Evolutionary conservation across 2,329 filamentous ascomycete species (phyloP).

Genomic region (Fusarium neocosmosporiellum): DNA sequence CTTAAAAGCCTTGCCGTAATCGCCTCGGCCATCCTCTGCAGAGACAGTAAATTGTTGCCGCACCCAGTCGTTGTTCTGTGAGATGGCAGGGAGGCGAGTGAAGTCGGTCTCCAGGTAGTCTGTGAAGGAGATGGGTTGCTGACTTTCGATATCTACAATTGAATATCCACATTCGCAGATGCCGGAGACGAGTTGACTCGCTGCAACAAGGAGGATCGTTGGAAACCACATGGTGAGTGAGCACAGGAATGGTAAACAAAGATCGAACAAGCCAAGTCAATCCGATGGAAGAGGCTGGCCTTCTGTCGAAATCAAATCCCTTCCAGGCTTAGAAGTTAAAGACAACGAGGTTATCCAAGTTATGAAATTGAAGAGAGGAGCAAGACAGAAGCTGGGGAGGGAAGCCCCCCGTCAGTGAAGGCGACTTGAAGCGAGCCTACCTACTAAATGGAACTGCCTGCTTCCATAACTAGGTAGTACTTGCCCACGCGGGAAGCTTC

Average conservation of each 20-base stretch:
- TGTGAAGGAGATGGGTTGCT: constrained; percentile 67
- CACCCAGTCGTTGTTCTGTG: constrained; percentile 69
- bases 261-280: neutral
- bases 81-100: constrained; percentile 62
- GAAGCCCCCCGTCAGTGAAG: neutral
- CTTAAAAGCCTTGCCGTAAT: constrained; percentile 73
- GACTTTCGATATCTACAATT: constrained; percentile 56
- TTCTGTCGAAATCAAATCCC: neutral
- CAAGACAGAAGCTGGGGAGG: neutral
- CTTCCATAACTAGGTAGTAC: neutral
- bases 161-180: constrained; percentile 81
- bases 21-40: constrained; percentile 66
- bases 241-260: neutral
- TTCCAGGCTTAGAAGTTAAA: neutral
- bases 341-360: neutral
- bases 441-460: neutral
- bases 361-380: neutral
- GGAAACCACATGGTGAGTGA: constrained; percentile 17
- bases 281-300: neutral
- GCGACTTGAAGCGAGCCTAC: neutral
- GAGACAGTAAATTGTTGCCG: constrained; percentile 75
- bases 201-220: constrained; percentile 12
- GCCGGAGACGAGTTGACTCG: constrained; percentile 45
- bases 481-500: neutral
- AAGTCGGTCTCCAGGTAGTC: constrained; percentile 80